A percentile compares a stretch with the other conserved stretches of the same genome.
Evolutionary conservation across 2,329 filamentous ascomycete species (phyloP).

Genomic region (Botrytis squamosa): DNA sequence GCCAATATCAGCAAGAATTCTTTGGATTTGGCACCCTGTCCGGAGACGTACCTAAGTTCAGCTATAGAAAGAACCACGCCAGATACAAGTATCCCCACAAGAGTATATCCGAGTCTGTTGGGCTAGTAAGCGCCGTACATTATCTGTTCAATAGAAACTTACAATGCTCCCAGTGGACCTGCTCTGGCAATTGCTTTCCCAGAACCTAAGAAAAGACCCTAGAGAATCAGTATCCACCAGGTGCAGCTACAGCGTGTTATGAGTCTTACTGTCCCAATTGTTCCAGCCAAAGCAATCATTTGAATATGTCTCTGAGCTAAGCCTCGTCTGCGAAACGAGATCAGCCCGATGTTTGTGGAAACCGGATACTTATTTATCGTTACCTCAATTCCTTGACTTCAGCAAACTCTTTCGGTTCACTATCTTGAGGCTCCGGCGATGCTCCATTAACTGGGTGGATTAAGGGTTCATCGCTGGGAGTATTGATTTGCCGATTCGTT

Average conservation of each 20-base stretch:
- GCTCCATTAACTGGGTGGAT: not conserved
- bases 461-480: constrained; percentile 7
- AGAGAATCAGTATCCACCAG: not conserved
- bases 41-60: constrained; percentile 45
- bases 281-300: constrained; percentile 45
- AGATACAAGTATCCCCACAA: constrained; percentile 44
- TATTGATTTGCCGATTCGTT: not conserved
- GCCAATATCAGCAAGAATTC: not conserved
- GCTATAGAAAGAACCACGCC: constrained; percentile 51
- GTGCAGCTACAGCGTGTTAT: too few relatives aligned
- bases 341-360: not conserved
- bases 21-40: accelerated
- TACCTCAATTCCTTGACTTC: constrained; percentile 22
- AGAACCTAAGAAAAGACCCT: constrained; percentile 38
- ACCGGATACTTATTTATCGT: not conserved
- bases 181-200: constrained; percentile 52
- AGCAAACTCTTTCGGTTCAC: constrained; percentile 10
- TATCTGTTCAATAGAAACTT: constrained; percentile 5
- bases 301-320: constrained; percentile 45
- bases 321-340: constrained; percentile 22
- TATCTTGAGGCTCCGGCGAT: not conserved
- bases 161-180: constrained; percentile 51
- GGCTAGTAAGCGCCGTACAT: not conserved
- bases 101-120: constrained; percentile 17
- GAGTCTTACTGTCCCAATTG: constrained; percentile 42